Conservation (phyloP, 2,329 filamentous ascomycete genomes). For the Colletotrichum melonis region DNA sequence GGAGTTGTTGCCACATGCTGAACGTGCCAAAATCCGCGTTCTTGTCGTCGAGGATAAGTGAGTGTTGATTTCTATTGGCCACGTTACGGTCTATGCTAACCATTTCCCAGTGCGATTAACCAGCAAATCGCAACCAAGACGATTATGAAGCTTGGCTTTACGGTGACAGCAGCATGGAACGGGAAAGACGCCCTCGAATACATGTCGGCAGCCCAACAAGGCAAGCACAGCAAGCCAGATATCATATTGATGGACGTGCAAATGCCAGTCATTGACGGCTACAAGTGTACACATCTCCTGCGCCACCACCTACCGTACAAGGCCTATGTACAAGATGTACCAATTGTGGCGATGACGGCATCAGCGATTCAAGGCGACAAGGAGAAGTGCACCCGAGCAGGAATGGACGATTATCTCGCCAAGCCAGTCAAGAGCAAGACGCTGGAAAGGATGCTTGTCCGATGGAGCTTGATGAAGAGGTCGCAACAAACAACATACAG, state of each 20-base stretch:
- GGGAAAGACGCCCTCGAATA: constrained; percentile 84
- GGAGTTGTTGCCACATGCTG: constrained; percentile 61
- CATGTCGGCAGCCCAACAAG: constrained; percentile 64
- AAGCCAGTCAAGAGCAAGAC: constrained; percentile 78
- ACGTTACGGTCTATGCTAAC: constrained; percentile 22
- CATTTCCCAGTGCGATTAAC: constrained; percentile 66
- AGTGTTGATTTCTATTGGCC: constrained; percentile 44
- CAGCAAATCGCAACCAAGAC: constrained; percentile 82
- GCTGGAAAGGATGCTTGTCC: constrained; percentile 77
- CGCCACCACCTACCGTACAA: constrained; percentile 76
- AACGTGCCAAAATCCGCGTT: constrained; percentile 74
- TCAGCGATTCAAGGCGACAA: constrained; percentile 81
- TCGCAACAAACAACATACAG: constrained; percentile 17
- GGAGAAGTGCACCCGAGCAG: constrained; percentile 78
- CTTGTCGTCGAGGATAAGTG: constrained; percentile 86
- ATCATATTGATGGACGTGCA: constrained; percentile 85
- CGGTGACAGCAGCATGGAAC: constrained; percentile 79
- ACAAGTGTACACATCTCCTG: constrained; percentile 79
- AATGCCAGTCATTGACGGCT: constrained; percentile 82
- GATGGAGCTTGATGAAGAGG: constrained; percentile 66
- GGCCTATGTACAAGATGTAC: constrained; percentile 68
- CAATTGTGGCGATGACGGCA: constrained; percentile 86
- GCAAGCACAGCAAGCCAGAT: constrained; percentile 69
- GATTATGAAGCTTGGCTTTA: constrained; percentile 79
- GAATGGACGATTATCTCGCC: constrained; percentile 82